Base-by-base conservation (phyloP, 805 yeast genomes). In the Candida dendrica region DNA sequence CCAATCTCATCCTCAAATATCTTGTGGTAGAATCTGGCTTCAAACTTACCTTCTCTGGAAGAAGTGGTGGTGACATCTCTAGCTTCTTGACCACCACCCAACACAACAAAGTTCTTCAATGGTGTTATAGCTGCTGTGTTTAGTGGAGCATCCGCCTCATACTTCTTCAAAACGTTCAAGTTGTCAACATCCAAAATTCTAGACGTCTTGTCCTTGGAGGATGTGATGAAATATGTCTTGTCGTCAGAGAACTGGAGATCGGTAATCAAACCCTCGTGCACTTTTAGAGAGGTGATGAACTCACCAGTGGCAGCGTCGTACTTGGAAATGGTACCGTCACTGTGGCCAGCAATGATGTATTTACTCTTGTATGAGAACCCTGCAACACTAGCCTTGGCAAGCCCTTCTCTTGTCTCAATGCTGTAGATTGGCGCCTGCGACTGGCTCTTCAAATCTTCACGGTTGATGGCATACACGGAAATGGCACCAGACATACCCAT, bases 51-150 rank as follows among this genome's bases (percentile, higher is more conserved):
- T 65, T 91, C 95, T 38, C 83, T 74, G 42, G 89, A 80, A 35
- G 93, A 77, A 22, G 98, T 89, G n/a, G 98, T 93, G 35, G 99
- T 93, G 60, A 93, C 99, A 64, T 90, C 95, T 66, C 89, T 81
- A 34, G 98, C 98, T 57, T 89, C 98, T 72, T 93, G 98, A 80
- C 99, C 99, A 70, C 99, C 99, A 41, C 98, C 98, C 47, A 93
- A 73, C 39, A 93, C 82, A 47, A 93, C 84, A 60, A 82, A 91
- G 60, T 93, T 91, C 69, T 93, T 93, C 44, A 81, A 72, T 20
- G 98, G 95, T 14, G 98, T 90, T 52, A 93, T 84, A 50, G 95
- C 83, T 16, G 98, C 98, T 31, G 95, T 78, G 72, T 93, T 93
- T 74, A 93, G 75, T 44, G 98, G 97, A 41, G 95, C 89, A 61